Conservation (phyloP, 805 yeast species). For the Saccharomyces kudriavzevii region DNA sequence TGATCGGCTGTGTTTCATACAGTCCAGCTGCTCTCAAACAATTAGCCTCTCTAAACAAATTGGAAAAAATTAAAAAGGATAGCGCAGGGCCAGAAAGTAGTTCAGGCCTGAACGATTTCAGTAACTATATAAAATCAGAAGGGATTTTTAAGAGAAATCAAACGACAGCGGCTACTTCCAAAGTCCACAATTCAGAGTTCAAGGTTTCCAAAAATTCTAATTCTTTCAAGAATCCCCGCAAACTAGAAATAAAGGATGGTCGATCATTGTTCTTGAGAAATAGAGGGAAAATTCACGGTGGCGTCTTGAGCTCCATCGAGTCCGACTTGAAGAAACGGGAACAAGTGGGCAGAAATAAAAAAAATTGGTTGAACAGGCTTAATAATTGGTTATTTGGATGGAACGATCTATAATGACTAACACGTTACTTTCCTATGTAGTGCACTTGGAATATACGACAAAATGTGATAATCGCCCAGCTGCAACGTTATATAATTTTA, state of each 20-base stretch:
- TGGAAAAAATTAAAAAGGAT: conserved; percentile 8
- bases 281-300: conserved; percentile 5
- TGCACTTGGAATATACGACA: background rate
- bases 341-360: background rate
- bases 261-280: conserved; percentile 33
- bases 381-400: conserved; percentile 49
- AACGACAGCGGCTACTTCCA: background rate
- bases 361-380: conserved; percentile 27
- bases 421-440: conserved; percentile 30
- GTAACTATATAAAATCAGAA: background rate
- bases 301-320: background rate
- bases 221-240: conserved; percentile 11
- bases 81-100: conserved; percentile 14
- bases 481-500: background rate
- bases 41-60: conserved; percentile 34
- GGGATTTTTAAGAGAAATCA: background rate
- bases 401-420: conserved; percentile 39
- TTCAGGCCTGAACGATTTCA: conserved; percentile 11
- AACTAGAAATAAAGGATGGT: conserved; percentile 36
- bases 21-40: conserved; percentile 53
- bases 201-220: background rate
- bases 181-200: background rate
- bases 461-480: background rate
- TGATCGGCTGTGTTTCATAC: conserved; percentile 65
- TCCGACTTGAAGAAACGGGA: background rate